Evolutionary conservation across 108 stramenopile genomes (phyloP), one percentile per base, ranked within the genome.

Genomic region (Schizochytrium sp.): DNA sequence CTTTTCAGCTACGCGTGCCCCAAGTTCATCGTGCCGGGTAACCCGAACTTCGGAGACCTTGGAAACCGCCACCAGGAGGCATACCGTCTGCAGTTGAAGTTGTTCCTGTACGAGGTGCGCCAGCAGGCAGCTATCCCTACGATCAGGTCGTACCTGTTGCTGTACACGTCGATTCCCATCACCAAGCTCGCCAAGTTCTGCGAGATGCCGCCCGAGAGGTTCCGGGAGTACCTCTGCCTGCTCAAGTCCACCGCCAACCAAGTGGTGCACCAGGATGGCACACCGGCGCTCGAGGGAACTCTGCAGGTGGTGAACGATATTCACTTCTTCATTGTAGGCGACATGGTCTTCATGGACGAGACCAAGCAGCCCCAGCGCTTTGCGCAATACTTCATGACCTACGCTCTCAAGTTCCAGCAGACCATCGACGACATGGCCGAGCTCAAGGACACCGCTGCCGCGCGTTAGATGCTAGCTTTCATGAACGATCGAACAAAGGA

Each of bases 161-260:
- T 99, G 13, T 99, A 99, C 93, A 97, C 97, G 12, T 96, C 97
- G 87, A 96, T 99, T 73, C 93, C 91, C 10, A 91, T 97, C 15
- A 94, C 92, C 42, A 99, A 99, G 90, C 92, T 99, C 47, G 95
- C 96, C 7, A 87, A 92, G 19, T 99, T 98, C 92, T 83, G 76
- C 76, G 76, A 83, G 50, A 83, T 83, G 10, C 76, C 76, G 38
- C 76, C 73, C 15, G 73, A 38, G 53, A 40, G 76, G 72, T 90
- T 38, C 45, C 56, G 61, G 45, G 88, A 44, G 64, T 38, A 89
- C 72, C 73, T 90, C 72, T 89, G 87, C 61, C 87, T 89, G 53
- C 59, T 87, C 89, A 91, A 90, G 91, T 69, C 89, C 44, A 87
- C 76, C n/a, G 76, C 76, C 47, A 49, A 83, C 53, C 76, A 89